Evolutionary conservation across 441 rosid genomes (phyloP).

Genomic region (Corymbia calophylla): DNA sequence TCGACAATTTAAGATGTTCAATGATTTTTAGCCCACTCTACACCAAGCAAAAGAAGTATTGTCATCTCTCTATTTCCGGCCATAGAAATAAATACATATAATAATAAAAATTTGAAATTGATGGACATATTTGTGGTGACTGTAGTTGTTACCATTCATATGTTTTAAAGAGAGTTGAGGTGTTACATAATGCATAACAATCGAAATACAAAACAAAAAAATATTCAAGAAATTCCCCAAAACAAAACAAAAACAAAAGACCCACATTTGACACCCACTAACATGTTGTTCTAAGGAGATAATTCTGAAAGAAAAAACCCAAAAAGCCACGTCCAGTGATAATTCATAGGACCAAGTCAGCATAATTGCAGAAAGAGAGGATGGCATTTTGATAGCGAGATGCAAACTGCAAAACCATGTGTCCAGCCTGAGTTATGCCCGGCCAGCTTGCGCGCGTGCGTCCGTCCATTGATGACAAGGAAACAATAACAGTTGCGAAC

Average conservation of each 20-base stretch:
- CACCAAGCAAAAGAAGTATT: background rate
- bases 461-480: background rate
- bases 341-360: background rate
- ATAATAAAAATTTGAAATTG: background rate
- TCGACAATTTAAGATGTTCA: background rate
- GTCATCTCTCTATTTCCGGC: background rate
- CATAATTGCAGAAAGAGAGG: background rate
- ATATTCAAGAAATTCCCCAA: accelerated
- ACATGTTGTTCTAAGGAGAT: background rate
- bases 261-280: background rate
- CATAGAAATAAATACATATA: background rate
- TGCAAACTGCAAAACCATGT: background rate
- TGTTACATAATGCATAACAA: background rate
- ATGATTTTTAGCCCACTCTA: background rate
- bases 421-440: background rate
- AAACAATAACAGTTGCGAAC: background rate
- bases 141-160: background rate
- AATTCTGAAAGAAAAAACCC: background rate
- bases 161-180: too few relatives aligned
- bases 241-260: too few relatives aligned
- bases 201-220: too few relatives aligned
- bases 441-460: background rate
- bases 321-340: background rate
- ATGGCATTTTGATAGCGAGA: background rate
- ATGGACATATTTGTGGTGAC: background rate